phyloP scores from a whole-genome alignment of 257 asterid species.

The Nicotiana paniculata region DNA sequence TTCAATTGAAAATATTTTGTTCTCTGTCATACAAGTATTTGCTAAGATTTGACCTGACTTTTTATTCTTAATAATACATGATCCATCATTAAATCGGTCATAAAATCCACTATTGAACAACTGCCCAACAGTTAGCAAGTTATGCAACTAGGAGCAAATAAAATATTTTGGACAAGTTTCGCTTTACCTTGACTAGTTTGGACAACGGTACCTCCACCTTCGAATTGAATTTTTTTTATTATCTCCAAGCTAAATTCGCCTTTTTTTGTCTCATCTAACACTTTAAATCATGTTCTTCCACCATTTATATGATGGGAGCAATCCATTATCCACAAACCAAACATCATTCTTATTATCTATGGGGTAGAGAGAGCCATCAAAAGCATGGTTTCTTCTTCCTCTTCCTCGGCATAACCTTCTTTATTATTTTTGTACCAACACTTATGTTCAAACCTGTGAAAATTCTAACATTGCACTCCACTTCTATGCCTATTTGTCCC shows the following conservation, averaged over 20 bases:
- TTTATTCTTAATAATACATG: constrained; percentile 4
- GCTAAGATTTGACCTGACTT: not conserved
- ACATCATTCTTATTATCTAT: not conserved
- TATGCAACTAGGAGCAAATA: constrained; percentile 5
- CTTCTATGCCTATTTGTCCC: not conserved
- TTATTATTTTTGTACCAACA: not conserved
- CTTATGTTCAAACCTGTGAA: not conserved
- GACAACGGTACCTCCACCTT: constrained; percentile 3
- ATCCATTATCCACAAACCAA: not conserved
- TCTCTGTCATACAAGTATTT: not conserved
- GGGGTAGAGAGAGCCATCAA: not conserved
- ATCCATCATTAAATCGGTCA: not conserved
- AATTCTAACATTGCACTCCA: no score
- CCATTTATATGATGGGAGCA: not conserved
- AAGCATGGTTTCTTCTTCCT: constrained; percentile 2
- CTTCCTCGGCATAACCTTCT: not conserved
- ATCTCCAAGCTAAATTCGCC: not conserved
- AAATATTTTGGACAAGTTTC: not conserved
- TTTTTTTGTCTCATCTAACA: not conserved
- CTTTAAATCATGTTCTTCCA: not conserved
- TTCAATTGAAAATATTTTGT: constrained; percentile 8
- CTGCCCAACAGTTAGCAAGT: constrained; percentile 16
- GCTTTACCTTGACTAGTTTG: not conserved
- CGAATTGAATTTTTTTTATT: not conserved
- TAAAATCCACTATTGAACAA: constrained; percentile 7